These are phyloP conservation scores for Vigna mungo DNA, from an alignment of 306 rosid genomes.

Conservation along the genomic window DNA sequence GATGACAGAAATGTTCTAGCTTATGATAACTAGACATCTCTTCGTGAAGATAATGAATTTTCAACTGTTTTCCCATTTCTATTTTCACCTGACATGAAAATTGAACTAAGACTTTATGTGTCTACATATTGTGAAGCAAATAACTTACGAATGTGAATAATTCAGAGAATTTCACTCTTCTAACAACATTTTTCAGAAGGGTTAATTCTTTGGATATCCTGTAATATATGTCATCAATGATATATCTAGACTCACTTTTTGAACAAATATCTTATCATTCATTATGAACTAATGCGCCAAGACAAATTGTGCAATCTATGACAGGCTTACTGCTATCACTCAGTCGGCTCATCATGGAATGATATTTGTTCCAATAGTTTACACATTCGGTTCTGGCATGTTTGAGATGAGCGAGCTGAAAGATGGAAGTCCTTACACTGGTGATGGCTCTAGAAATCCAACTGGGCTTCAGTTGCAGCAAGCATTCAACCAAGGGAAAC, in stretches of 20 bases:
- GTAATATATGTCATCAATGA: no score
- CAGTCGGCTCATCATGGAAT: conserved; percentile 82
- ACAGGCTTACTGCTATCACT: conserved; percentile 73
- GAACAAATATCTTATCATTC: neutral
- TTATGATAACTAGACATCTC: neutral
- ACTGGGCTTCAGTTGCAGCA: conserved; percentile 65
- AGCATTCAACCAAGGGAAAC: conserved; percentile 79
- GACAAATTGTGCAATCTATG: conserved; percentile 42
- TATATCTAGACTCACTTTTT: neutral
- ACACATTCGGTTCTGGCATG: conserved; percentile 79
- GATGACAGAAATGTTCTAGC: neutral
- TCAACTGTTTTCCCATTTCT: neutral
- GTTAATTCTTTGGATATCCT: conserved; percentile 8
- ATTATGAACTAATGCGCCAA: neutral
- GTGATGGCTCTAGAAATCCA: conserved; percentile 77
- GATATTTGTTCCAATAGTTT: conserved; percentile 74
- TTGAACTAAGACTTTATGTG: neutral
- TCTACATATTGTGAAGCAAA: neutral
- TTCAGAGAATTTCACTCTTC: neutral
- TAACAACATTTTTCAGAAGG: conserved; percentile 3
- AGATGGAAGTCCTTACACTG: conserved; percentile 74
- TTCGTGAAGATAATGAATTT: neutral
- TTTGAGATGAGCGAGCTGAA: conserved; percentile 73
- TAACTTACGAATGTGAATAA: neutral
- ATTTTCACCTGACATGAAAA: neutral